A percentile compares a stretch with the other conserved stretches of the same genome.
Evolutionary conservation across 2,329 filamentous ascomycete genomes (phyloP).

Genomic region (Beauveria medogensis): DNA sequence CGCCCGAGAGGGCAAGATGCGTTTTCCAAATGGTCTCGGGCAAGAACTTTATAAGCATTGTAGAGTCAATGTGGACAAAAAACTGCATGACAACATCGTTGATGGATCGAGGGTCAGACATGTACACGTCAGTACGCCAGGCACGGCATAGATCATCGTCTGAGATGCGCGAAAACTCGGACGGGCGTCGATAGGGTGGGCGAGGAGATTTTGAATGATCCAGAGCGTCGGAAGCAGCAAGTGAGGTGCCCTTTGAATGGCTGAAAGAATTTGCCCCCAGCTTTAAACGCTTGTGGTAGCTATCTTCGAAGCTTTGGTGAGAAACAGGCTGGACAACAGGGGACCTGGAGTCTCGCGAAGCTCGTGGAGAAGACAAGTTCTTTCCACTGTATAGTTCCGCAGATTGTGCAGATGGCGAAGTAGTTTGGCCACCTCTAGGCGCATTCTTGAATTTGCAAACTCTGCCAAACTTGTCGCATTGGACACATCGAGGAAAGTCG

Average conservation of each 20-base stretch:
- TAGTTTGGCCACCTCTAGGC: conserved; percentile 53
- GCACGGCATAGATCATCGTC: conserved; percentile 40
- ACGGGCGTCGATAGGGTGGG: conserved; percentile 27
- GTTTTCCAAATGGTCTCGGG: conserved; percentile 31
- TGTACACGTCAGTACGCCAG: conserved; percentile 44
- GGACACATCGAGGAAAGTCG: conserved; percentile 76
- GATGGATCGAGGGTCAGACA: conserved; percentile 33
- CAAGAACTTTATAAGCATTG: conserved; percentile 33
- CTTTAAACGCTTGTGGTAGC: conserved; percentile 37
- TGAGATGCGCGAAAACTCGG: conserved; percentile 39
- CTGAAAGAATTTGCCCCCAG: conserved; percentile 40
- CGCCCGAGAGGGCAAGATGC: conserved; percentile 28
- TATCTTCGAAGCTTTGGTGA: background rate
- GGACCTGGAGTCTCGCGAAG: conserved; percentile 26
- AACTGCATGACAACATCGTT: conserved; percentile 32
- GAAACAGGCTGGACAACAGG: background rate
- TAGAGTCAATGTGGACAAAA: conserved; percentile 33
- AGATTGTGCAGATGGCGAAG: conserved; percentile 44
- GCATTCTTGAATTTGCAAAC: conserved; percentile 80
- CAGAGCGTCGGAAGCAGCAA: conserved; percentile 22
- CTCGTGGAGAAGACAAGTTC: conserved; percentile 19
- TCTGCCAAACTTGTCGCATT: conserved; percentile 86
- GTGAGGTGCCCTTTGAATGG: conserved; percentile 23
- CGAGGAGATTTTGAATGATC: conserved; percentile 30
- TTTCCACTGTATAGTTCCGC: conserved; percentile 42